Base-by-base conservation (phyloP, 2,329 filamentous ascomycete species). In the Rugonectria rugulosa region DNA sequence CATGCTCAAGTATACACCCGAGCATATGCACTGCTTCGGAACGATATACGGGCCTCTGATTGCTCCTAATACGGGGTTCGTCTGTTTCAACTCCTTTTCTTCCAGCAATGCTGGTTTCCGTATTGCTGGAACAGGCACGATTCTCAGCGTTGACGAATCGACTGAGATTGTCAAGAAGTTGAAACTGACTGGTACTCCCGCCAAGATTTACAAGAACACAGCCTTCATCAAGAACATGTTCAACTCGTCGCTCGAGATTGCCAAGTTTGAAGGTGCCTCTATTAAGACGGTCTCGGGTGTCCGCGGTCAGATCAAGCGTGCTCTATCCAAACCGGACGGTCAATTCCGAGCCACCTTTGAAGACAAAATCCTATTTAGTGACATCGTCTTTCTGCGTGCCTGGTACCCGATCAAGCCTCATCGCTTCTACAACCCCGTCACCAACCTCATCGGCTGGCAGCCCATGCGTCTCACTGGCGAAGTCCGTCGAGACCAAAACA, bases 221-320 rank as follows among this genome's bases (percentile, higher is more conserved):
- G 93, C 95, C 32, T 99, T 99, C 73, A 92, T 99, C 78, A 96
- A 95, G 75, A 92, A 96, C 77, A 99, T 99, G 95, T 99, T 99
- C 82, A 92, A 86, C 71, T 88, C 89, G 1, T 83, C 92, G 0
- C 87, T 99, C 36, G 95, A 99, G 73, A 95, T 99, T 62, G 94
- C 95, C 68, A 99, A 98, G 72, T 99, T 99, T 70, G 95, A 99
- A 78, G 95, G 95, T 54, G 95, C 95, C 9, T 88, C 91, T 52
- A 94, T 99, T 77, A 92, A 93, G 71, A 99, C 96, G 0, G 96
- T 99, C 20, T 97, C 93, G 1, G 96, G 96, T 47, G 88, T 99
- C 58, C 86, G 95, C 36, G 95, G 95, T 59, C 95, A 99, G 75
- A 97, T 99, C 84, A 99, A 99, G 80, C 88, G 92, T 58, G 94